A percentile compares a stretch with the other conserved stretches of the same genome.
phyloP scores from a whole-genome alignment of 169 alveolate species.

The Cystoisospora suis region DNA sequence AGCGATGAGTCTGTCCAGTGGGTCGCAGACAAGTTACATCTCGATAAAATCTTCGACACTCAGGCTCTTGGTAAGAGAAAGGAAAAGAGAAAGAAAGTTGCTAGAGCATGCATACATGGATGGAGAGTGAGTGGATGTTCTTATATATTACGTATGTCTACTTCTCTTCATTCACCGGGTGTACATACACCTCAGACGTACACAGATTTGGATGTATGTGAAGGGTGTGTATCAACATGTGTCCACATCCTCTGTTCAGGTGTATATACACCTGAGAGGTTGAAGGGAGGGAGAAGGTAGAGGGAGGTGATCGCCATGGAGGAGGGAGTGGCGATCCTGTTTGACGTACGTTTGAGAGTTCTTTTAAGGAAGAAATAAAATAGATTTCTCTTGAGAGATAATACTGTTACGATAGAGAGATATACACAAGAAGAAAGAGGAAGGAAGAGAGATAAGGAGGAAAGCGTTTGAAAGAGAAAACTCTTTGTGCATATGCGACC shows the following conservation, averaged over 20 bases:
- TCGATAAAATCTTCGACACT: not conserved
- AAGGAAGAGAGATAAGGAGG: not conserved
- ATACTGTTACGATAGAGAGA: not conserved
- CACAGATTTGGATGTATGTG: no score
- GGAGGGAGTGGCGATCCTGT: not conserved
- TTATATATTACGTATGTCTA: no score
- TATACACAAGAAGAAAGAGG: not conserved
- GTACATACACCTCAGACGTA: no score
- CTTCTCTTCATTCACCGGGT: no score
- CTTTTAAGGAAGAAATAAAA: no score
- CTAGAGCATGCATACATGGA: no score
- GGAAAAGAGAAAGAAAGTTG: no score
- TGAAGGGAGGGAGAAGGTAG: not conserved
- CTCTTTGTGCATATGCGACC: not conserved
- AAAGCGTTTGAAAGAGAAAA: not conserved
- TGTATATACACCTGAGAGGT: not conserved
- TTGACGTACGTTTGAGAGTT: not conserved
- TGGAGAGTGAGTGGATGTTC: no score
- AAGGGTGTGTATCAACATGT: not conserved
- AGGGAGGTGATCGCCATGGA: not conserved
- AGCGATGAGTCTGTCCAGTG: conserved; percentile 23
- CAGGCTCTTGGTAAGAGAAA: not conserved
- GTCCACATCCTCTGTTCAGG: not conserved
- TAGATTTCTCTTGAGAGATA: no score
- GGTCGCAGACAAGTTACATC: conserved; percentile 1